Base-by-base conservation (phyloP, 2,329 filamentous ascomycete species). In the Aspergillus vadensis region DNA sequence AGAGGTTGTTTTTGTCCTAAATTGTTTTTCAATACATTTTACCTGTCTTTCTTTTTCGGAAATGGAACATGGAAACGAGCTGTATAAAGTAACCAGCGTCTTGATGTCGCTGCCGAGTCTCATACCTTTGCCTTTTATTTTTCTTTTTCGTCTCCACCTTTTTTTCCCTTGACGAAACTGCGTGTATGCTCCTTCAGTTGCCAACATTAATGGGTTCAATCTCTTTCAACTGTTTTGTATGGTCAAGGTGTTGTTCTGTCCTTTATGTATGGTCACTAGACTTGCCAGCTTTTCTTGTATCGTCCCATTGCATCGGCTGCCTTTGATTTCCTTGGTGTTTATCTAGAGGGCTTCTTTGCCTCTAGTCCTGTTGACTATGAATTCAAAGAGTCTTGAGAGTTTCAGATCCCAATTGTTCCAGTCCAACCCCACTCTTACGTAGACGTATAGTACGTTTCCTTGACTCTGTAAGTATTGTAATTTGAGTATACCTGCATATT, bases 161-260 rank as follows among this genome's bases (percentile, higher is more conserved):
- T 56, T 61, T 55, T 47, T 47, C 47, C 54, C 63, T 57, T 58
- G 59, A 62, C 67, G 60, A 62, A 63, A 69, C 64, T 72, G 65
- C 66, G 66, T 70, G 65, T 61, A 65, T 66, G 65, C 65, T 65
- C 65, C 65, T 64, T 43, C 65, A 66, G 64, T 70, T 69, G 69
- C 68, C 68, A 66, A 68, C 67, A 67, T 70, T 73, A 73, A 74
- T 76, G 74, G 70, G 71, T 70, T 63, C 69, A 63, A 68, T 72
- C 65, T 69, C 63, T 71, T 63, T 72, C 66, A 66, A 67, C 67
- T 68, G 65, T 66, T 61, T 65, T 74, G 69, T 72, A 71, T 69
- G 63, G 63, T 67, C 63, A 65, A 69, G 70, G 69, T 70, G 68
- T 74, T 68, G 57, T 50, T 57, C 56, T 55, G 57, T 65, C 53